Conservation (phyloP, 2,329 filamentous ascomycete genomes). For the Cyanodermella asteris region DNA sequence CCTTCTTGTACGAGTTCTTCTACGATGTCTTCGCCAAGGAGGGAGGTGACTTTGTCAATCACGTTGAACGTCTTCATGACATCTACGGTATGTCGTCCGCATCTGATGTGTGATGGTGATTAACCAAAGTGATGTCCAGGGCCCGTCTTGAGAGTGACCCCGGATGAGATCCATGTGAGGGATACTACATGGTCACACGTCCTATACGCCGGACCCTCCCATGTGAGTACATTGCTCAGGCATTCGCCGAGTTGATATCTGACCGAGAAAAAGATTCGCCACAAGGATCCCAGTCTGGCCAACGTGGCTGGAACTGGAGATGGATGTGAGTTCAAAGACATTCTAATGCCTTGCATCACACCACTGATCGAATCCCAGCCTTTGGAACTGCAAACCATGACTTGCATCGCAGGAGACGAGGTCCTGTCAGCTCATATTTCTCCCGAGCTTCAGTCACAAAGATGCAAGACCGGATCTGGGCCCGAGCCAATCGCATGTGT, state of each 20-base stretch:
- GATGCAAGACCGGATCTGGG: slow-evolving; percentile 1
- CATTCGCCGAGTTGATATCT: too few relatives aligned
- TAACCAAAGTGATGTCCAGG: too few relatives aligned
- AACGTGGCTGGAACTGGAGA: slow-evolving; percentile 3
- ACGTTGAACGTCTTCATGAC: slow-evolving; percentile 3
- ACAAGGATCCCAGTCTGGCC: slow-evolving; percentile 4
- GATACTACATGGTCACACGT: background rate
- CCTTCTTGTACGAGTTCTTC: slow-evolving; percentile 5
- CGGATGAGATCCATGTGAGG: background rate
- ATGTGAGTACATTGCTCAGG: too few relatives aligned
- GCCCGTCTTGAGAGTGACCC: background rate
- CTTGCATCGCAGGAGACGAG: slow-evolving; percentile 3
- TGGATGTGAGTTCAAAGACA: slow-evolving; percentile 1
- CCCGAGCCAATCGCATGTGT: slow-evolving; percentile 1
- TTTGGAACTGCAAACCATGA: slow-evolving; percentile 4
- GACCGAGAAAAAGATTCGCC: too few relatives aligned
- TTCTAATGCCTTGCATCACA: background rate
- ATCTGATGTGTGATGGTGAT: too few relatives aligned
- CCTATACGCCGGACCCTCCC: background rate
- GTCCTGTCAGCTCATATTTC: slow-evolving; percentile 4
- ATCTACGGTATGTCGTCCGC: slow-evolving; percentile 3
- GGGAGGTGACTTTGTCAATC: slow-evolving; percentile 1
- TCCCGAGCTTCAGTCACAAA: slow-evolving; percentile 2
- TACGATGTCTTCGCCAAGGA: slow-evolving; percentile 2
- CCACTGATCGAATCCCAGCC: background rate